Base-by-base conservation (phyloP, 441 rosid species). In the Mallotus repandus region DNA sequence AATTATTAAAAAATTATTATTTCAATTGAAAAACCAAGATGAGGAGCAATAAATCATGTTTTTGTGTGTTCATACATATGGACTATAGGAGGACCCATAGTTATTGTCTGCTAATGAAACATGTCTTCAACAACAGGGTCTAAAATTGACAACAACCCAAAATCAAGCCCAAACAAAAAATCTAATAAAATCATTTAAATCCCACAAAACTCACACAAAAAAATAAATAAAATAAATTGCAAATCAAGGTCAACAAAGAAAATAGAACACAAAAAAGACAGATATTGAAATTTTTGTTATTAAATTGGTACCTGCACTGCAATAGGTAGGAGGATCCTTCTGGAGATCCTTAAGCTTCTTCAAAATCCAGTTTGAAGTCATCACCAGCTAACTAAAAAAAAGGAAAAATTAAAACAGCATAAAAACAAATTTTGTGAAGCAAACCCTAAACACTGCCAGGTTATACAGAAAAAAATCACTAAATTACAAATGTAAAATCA, bases 71-170 rank as follows among this genome's bases (percentile, higher is more conserved):
- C 1, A 25, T 25, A 94, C 69, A 79, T 87, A 94, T 61, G 97
- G 98, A 76, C 98, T 94, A 68, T 94, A 25, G 91, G 32, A 66
- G 97, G 98, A 66, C 98, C 97, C 98, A 88, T 93, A 12, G 91
- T 91, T 53, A 97, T 91, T 73, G 98, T 93, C 87, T 93, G 98
- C 98, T 95, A 93, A 61, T 93, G 96, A 73, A 88, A 94, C 90
- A 92, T 88, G 76, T 94, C 98, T 80, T 94, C 96, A 54, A 86
- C 93, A 73, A 91, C 88, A 73, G 99, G 96, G 70, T 98, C 99
- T 94, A 38, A 72, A 35, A 72, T 46, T 35, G 3, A 35, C 3
- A 35, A 35, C 3, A 35, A 35, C 3, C 4, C 1, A 35, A 35
- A 35, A 4, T 32, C 2, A 35, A 35, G 3, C 0, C 3, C 3